Evolutionary conservation across 768 basidiomycete species (phyloP), one percentile per base, ranked within the genome.

Genomic region (Baorangia bicolor): DNA sequence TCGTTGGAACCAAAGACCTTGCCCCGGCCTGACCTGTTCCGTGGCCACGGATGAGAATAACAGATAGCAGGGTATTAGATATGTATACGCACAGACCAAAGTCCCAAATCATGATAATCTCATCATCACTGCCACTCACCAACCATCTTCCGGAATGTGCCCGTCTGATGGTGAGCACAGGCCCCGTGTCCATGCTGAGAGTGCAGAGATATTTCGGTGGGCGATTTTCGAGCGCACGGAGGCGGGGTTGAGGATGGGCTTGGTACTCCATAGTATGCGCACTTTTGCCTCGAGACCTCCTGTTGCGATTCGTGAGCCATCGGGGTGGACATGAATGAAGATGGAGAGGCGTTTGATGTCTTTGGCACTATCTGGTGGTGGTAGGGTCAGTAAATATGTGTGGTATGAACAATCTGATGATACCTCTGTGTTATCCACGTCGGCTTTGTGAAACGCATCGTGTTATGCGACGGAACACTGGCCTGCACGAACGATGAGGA

Each of bases 51-150:
- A 53, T 54, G 20, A 49, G 55, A 39, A 51, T 49, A 18, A 21
- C n/a, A n/a, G n/a, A 31, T 45, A 49, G 6, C 10, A n/a, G n/a
- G 54, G 40, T 14, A 27, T 25, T 14, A n/a, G 6, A 13, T n/a
- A 49, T 20, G 23, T 0, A 53, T 51, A 42, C 93, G 76, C 69
- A 96, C 93, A 91, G 92, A 74, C 96, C 94, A 44, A 93, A 81
- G 68, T 94, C 93, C 96, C 94, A 99, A 37, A 98, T 86, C 87
- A 98, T 90, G 31, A 96, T 86, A 61, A 95, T 90, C 68, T 87
- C 84, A 68, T 98, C 96, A 71, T 99, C 96, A 59, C 94, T 92
- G 27, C 96, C 96, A 65, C 92, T 95, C 5, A 96, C 96, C n/a
- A 99, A 78, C 87, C 90, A 97, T 47, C 88, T 76, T 9, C 96